Percentiles rank a stretch among this genome's conserved stretches.
Evolutionary conservation across 768 basidiomycete genomes (phyloP).

Genomic region (Mrakia blollopis): DNA sequence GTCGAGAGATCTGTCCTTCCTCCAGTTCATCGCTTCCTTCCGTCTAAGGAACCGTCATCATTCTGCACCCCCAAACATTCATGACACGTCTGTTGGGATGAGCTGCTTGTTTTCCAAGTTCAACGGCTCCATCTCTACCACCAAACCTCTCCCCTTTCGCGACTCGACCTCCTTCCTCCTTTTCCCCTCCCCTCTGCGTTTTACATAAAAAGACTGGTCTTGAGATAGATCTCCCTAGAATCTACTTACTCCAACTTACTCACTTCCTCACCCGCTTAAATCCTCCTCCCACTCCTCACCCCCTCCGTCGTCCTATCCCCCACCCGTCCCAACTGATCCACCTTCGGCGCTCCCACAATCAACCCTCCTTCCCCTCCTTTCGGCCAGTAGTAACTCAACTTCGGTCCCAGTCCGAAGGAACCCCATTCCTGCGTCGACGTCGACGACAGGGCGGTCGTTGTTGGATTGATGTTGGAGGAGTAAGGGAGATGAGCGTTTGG

Average conservation of each 20-base stretch:
- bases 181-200: neutral
- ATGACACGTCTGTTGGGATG: too few relatives aligned
- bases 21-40: too few relatives aligned
- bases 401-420: slow-evolving; percentile 21
- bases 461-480: neutral
- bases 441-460: neutral
- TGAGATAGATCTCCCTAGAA: neutral
- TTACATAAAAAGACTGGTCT: neutral
- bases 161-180: too few relatives aligned
- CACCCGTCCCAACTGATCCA: slow-evolving; percentile 16
- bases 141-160: too few relatives aligned
- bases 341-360: slow-evolving; percentile 12
- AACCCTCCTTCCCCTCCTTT: slow-evolving; percentile 5
- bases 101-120: too few relatives aligned
- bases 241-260: too few relatives aligned
- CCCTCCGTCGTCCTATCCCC: neutral
- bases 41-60: too few relatives aligned
- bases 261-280: neutral
- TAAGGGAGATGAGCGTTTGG: neutral
- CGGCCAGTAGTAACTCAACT: slow-evolving; percentile 30
- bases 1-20: too few relatives aligned
- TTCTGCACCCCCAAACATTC: too few relatives aligned
- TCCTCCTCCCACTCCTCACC: neutral
- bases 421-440: slow-evolving; percentile 1
- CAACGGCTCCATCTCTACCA: too few relatives aligned